These are phyloP conservation scores for Scolecobasidium constrictum DNA, from an alignment of 2,329 filamentous ascomycete genomes.

Conservation along the genomic window DNA sequence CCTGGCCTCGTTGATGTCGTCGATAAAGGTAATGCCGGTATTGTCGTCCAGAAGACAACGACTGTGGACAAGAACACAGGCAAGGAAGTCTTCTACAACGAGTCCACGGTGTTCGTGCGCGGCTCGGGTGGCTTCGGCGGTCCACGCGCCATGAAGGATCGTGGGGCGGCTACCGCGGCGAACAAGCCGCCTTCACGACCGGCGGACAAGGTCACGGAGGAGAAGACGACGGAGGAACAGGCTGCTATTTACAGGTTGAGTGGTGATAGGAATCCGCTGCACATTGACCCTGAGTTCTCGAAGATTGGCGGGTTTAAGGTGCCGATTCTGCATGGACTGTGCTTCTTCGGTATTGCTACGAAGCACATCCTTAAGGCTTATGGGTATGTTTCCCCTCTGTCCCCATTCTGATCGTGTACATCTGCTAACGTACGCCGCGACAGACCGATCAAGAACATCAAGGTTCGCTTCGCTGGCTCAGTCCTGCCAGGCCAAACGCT, in stretches of 20 bases:
- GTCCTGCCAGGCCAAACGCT: constrained; percentile 84
- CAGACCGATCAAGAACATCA: constrained; percentile 54
- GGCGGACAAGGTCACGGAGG: constrained; percentile 78
- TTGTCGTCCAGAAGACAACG: constrained; percentile 68
- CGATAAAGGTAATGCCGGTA: constrained; percentile 84
- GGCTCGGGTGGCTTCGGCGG: constrained; percentile 87
- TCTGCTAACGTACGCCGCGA: background rate
- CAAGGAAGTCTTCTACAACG: constrained; percentile 94
- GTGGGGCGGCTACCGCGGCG: constrained; percentile 67
- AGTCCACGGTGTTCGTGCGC: constrained; percentile 83
- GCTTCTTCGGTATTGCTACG: constrained; percentile 81
- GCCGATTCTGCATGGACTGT: constrained; percentile 94
- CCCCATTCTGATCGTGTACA: background rate
- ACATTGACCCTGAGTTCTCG: constrained; percentile 89
- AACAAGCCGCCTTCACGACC: constrained; percentile 68
- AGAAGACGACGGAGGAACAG: constrained; percentile 79
- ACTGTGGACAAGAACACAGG: constrained; percentile 76
- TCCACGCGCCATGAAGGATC: constrained; percentile 63
- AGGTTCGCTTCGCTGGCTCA: constrained; percentile 80
- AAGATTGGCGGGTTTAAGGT: constrained; percentile 90
- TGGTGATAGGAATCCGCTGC: constrained; percentile 91
- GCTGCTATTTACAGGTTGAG: constrained; percentile 87
- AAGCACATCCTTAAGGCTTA: constrained; percentile 83
- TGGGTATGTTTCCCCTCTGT: constrained; percentile 32
- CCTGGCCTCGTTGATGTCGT: constrained; percentile 84